Base-by-base conservation (phyloP, 345 rosid species). In the Corymbia maculata region DNA sequence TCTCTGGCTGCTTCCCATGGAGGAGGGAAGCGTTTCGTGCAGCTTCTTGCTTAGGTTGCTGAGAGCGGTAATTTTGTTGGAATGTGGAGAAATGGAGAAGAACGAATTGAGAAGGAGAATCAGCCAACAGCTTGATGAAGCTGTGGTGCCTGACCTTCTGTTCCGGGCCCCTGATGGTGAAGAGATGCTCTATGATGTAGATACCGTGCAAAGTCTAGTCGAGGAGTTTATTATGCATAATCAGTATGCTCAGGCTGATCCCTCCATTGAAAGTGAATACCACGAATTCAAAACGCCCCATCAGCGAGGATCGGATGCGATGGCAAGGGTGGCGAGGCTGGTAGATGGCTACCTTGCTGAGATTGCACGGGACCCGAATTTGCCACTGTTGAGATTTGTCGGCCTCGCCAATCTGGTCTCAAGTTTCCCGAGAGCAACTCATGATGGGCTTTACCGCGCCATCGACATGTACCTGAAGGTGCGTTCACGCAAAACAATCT, bases 401-500 rank as follows among this genome's bases (percentile, higher is more conserved):
- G 47, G 79, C 85, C 88, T 95, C 52, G 96, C 94, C 9, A 94
- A 92, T 86, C 89, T 86, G 87, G 90, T 92, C n/a, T 91, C 94
- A 3, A 82, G 44, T 86, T 92, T 95, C 91, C 92, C 97, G 6
- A 92, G 96, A 91, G 88, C 92, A 22, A 93, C 94, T 49, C 96
- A 95, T 80, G 97, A 95, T 86, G 95, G 97, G 86, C 59, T 95
- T 88, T 95, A 95, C 89, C 95, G 95, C 6, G 98, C 96, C 88
- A 90, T 95, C 66, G 98, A 95, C 92, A 94, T 94, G 95, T 94
- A 93, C 88, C 91, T 95, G 52, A 95, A 95, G 98, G 98, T 95
- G 91, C 51, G 85, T 47, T 87, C 53, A 36, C 45, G 0, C 89
- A 85, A 3, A 16, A 75, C 49, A 75, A 9, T 21, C 28, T 75